A percentile compares a stretch with the other conserved stretches of the same genome.
These are phyloP conservation scores for Cordyceps fumosorosea DNA, from an alignment of 2,329 filamentous ascomycete species.

Conservation along the genomic window DNA sequence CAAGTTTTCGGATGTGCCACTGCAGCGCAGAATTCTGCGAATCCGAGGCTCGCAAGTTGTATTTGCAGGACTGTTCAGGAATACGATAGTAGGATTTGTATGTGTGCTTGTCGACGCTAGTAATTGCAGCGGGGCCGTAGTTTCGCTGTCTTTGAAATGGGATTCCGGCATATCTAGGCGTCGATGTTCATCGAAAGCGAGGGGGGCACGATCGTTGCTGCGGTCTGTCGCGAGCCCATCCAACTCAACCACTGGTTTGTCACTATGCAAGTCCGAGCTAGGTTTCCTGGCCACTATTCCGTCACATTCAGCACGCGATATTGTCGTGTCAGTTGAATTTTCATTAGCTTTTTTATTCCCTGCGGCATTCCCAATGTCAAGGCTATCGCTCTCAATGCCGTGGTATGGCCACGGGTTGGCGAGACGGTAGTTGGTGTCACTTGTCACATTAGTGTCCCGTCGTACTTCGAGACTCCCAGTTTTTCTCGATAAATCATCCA, in stretches of 20 bases:
- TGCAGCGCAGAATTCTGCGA: neutral
- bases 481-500: slow-evolving; percentile 18
- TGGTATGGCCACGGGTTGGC: slow-evolving; percentile 31
- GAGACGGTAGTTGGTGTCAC: neutral
- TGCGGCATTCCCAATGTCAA: neutral
- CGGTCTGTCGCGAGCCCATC: neutral
- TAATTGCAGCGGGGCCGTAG: neutral
- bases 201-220: neutral
- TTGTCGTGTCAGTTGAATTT: neutral
- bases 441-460: neutral
- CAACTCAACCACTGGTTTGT: neutral
- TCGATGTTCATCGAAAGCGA: neutral
- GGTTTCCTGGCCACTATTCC: neutral
- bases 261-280: too few species aligned
- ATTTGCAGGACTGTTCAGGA: neutral
- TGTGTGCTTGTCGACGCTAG: neutral
- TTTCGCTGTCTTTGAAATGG: too few species aligned
- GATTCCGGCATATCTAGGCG: neutral
- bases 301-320: neutral
- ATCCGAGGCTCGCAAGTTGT: neutral
- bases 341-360: neutral
- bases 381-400: slow-evolving; percentile 17
- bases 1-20: neutral
- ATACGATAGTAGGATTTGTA: neutral
- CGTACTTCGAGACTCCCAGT: neutral